phyloP scores from a whole-genome alignment of 345 rosid genomes.

The Raphanus raphanistrum region DNA sequence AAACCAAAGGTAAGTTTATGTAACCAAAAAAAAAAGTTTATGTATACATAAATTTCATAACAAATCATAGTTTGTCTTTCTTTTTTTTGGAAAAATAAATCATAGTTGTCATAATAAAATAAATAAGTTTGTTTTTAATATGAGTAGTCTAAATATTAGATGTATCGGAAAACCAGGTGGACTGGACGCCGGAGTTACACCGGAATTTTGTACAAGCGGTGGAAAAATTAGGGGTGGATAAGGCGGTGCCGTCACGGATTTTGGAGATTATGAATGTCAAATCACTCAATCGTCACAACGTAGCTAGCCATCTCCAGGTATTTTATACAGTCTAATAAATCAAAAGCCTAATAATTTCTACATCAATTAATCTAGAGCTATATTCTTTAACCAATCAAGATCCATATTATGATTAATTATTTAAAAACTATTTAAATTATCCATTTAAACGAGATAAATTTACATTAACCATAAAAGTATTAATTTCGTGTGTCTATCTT shows the following conservation, averaged over 20 bases:
- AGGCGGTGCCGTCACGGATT: conserved; percentile 96
- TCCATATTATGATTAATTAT: not conserved
- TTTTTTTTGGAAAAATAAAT: not conserved
- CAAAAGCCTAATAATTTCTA: not conserved
- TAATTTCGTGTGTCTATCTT: not conserved
- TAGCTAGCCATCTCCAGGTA: conserved; percentile 98
- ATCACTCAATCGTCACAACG: conserved; percentile 92
- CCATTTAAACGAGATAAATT: not conserved
- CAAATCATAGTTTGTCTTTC: not conserved
- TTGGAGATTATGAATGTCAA: conserved; percentile 87
- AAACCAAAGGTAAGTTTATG: conserved; percentile 34
- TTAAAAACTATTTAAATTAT: not conserved
- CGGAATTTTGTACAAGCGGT: conserved; percentile 91
- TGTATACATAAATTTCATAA: not conserved
- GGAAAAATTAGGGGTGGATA: conserved; percentile 91
- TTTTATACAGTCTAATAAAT: not conserved
- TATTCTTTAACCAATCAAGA: not conserved
- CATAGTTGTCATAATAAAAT: not conserved
- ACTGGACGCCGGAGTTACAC: conserved; percentile 97
- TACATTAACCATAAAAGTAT: not conserved
- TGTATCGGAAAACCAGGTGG: conserved; percentile 58
- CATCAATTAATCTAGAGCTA: not conserved
- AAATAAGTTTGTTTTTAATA: not conserved
- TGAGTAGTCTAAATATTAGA: not conserved
- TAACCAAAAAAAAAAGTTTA: too few relatives aligned